Conservation (phyloP, 192 early-diverging fungal genomes). For the Spinellus fusiger region DNA sequence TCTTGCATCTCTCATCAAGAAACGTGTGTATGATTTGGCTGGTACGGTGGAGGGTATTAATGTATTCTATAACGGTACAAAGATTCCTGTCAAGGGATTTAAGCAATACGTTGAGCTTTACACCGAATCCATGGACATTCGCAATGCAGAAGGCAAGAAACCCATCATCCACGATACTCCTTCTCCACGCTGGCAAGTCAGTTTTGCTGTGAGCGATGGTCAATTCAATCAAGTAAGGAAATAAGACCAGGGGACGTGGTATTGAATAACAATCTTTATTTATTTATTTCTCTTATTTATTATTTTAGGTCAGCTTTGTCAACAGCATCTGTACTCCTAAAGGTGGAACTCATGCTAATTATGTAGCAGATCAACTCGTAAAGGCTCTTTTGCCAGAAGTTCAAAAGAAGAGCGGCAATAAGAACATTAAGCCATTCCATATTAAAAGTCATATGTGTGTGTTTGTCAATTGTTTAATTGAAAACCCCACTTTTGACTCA, state of each 20-base stretch:
- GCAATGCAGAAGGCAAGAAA: slow-evolving; percentile 29
- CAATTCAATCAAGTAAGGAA: slow-evolving; percentile 82
- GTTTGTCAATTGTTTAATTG: slow-evolving; percentile 92
- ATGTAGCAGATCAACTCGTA: slow-evolving; percentile 78
- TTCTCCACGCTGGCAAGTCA: slow-evolving; percentile 89
- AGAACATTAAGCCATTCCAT: slow-evolving; percentile 71
- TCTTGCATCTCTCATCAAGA: slow-evolving; percentile 79
- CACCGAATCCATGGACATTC: slow-evolving; percentile 22
- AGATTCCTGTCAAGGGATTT: slow-evolving; percentile 81
- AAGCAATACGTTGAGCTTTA: slow-evolving; percentile 89
- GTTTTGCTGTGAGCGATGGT: slow-evolving; percentile 86
- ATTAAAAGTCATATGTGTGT: slow-evolving; percentile 88
- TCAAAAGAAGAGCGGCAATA: slow-evolving; percentile 70
- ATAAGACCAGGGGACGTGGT: background rate
- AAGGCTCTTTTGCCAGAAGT: slow-evolving; percentile 59
- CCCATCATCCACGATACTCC: slow-evolving; percentile 66
- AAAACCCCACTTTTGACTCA: slow-evolving; percentile 93
- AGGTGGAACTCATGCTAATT: slow-evolving; percentile 86
- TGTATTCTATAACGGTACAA: slow-evolving; percentile 80
- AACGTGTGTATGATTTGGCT: slow-evolving; percentile 91
- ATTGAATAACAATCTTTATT: background rate
- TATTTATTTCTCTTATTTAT: background rate
- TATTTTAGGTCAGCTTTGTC: slow-evolving; percentile 75
- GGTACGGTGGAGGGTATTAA: slow-evolving; percentile 79
- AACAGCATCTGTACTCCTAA: slow-evolving; percentile 94